Evolutionary conservation across 331 rosid species (phyloP), one percentile per base, ranked within the genome.

Genomic region (Dryas integrifolia): DNA sequence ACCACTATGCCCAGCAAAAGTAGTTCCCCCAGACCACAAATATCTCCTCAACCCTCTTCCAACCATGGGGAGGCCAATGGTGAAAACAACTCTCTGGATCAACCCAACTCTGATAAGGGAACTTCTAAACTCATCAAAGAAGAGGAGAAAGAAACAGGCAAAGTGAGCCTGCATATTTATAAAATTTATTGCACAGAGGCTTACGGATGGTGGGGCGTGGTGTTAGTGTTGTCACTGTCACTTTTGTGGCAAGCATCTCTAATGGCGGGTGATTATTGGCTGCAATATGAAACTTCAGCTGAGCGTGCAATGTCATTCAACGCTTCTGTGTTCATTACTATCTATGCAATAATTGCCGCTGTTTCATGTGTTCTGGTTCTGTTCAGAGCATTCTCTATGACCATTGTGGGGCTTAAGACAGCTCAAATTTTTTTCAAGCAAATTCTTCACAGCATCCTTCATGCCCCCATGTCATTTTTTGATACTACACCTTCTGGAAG

Each of bases 401-500:
- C 86, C 3, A 0, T 77, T 50, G 7, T 88, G 77, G 98, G 97
- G 72, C 88, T 92, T 24, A 79, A 75, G 82, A 92, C 98, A 0
- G 88, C 96, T 49, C 91, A 85, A 40, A 56, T 80, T 72, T 89
- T 88, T 86, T 92, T 92, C 88, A 35, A 79, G 5, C 86, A 83
- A 78, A 92, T 90, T 74, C 88, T 92, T 59, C 63, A 77, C 66
- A 78, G 96, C 87, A 85, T 92, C 82, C 80, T 90, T 62, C 98
- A 86, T 83, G 98, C 98, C 44, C 98, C 98, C 74, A 90, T 92
- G 93, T 83, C 98, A 66, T 92, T 92, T 84, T 92, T 90, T 39
- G 98, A 92, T 77, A 90, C 98, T 12, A 92, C 98, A 18, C 98
- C 98, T 74, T 92, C 98, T 0, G 97, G 98, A 48, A 83, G 96